These are phyloP conservation scores for Lachnellula occidentalis DNA, from an alignment of 2,329 filamentous ascomycete species.

Conservation along the genomic window DNA sequence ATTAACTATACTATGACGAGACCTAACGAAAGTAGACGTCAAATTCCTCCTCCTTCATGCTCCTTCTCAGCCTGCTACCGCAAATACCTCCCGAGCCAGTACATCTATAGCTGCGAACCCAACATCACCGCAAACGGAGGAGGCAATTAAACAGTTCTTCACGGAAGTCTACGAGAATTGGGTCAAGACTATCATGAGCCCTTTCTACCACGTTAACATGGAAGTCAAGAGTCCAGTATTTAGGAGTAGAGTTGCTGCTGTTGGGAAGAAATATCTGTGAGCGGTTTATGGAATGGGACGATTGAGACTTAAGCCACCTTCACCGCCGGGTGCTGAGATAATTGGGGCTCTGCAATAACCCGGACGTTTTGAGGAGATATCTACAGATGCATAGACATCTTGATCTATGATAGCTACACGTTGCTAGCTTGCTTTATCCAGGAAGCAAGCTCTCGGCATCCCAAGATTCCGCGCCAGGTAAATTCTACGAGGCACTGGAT, in stretches of 20 bases:
- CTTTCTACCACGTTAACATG: conserved; percentile 84
- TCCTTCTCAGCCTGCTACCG: conserved; percentile 49
- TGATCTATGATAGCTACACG: too few relatives aligned
- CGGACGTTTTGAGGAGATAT: neutral
- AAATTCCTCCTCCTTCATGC: conserved; percentile 94
- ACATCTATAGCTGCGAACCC: conserved; percentile 80
- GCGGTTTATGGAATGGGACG: neutral
- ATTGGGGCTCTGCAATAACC: neutral
- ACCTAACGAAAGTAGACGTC: conserved; percentile 46
- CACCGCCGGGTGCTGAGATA: neutral
- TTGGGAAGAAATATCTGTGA: conserved; percentile 86
- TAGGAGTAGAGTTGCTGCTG: conserved; percentile 71
- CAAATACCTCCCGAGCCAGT: conserved; percentile 46
- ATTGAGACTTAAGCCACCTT: neutral
- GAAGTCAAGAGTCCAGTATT: conserved; percentile 85
- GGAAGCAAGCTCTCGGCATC: too few relatives aligned
- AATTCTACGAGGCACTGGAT: too few relatives aligned
- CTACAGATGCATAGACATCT: too few relatives aligned
- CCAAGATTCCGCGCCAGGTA: too few relatives aligned
- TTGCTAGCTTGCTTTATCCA: too few relatives aligned
- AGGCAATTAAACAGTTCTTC: conserved; percentile 93
- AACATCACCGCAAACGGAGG: conserved; percentile 83
- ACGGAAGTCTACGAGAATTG: conserved; percentile 93
- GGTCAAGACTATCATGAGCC: conserved; percentile 95
- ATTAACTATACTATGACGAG: neutral